Evolutionary conservation across 371 early-diverging fungal species (phyloP).

Genomic region (Lichtheimia ramosa): DNA sequence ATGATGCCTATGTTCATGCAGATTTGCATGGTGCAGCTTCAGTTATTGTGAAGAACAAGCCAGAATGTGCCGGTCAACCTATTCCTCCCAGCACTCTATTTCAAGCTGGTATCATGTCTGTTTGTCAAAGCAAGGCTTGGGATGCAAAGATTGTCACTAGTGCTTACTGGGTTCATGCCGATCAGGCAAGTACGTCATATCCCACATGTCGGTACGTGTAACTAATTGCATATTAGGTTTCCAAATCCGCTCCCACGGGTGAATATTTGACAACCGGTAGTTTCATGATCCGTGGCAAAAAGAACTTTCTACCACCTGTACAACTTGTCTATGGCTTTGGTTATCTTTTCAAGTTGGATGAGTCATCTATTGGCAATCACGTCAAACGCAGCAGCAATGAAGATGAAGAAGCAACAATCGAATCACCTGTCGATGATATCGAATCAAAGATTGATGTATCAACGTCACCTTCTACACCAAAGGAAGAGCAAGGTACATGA

Average conservation of each 20-base stretch:
- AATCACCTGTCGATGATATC: conserved; percentile 10
- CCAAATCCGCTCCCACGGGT: conserved; percentile 96
- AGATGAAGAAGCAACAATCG: conserved; percentile 10
- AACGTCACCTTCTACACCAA: not conserved
- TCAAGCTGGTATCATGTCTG: conserved; percentile 97
- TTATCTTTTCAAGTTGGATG: conserved; percentile 88
- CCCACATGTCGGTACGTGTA: not conserved
- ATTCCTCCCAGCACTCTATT: conserved; percentile 90
- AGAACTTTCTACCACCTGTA: conserved; percentile 93
- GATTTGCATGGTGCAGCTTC: conserved; percentile 95
- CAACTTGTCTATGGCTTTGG: conserved; percentile 98
- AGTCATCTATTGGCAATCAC: conserved; percentile 73
- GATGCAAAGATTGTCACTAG: conserved; percentile 94
- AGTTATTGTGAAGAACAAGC: conserved; percentile 90
- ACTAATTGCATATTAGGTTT: conserved; percentile 49
- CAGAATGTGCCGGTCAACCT: conserved; percentile 59
- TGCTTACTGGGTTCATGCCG: conserved; percentile 95
- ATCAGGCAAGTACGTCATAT: conserved; percentile 56
- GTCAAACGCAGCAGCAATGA: conserved; percentile 35
- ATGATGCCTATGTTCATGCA: conserved; percentile 96
- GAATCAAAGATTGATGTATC: not conserved
- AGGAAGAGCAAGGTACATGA: not conserved
- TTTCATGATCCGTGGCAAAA: conserved; percentile 98
- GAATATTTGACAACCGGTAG: conserved; percentile 95
- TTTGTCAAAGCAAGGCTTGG: conserved; percentile 98